phyloP scores from a whole-genome alignment of 2,329 filamentous ascomycete genomes.

The Xylariomycetidae sp. region DNA sequence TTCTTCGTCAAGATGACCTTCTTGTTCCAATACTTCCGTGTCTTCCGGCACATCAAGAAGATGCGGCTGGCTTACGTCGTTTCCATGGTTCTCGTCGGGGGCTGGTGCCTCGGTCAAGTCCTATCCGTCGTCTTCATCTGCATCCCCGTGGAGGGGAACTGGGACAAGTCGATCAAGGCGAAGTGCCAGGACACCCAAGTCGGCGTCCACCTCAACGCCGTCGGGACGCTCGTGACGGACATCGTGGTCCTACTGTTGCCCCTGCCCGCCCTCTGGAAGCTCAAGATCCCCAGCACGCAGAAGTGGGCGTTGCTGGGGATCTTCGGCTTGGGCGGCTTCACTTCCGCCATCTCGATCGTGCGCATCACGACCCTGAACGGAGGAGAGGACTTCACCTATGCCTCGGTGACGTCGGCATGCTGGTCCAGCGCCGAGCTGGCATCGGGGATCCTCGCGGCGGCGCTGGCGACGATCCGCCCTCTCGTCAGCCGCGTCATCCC shows the following conservation, averaged over 20 bases:
- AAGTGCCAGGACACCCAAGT: constrained; percentile 6
- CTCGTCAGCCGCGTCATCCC: constrained; percentile 5
- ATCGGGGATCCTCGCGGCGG: constrained; percentile 8
- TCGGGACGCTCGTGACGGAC: constrained; percentile 7
- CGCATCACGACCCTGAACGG: constrained; percentile 6
- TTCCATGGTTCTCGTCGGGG: constrained; percentile 21
- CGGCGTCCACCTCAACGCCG: constrained; percentile 7
- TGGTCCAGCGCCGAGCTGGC: constrained; percentile 8
- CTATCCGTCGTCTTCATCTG: constrained; percentile 21
- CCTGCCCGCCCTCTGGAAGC: constrained; percentile 6
- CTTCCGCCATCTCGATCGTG: constrained; percentile 6
- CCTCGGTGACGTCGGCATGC: constrained; percentile 4
- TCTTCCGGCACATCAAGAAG: constrained; percentile 22
- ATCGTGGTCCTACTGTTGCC: constrained; percentile 6
- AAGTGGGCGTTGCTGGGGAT: constrained; percentile 6
- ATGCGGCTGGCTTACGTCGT: constrained; percentile 16
- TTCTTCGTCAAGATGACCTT: constrained; percentile 29
- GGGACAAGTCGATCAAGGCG: constrained; percentile 15
- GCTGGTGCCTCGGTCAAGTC: constrained; percentile 22
- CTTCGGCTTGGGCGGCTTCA: constrained; percentile 7
- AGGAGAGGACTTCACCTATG: constrained; percentile 5
- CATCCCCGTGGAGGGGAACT: constrained; percentile 21
- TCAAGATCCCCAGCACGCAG: constrained; percentile 7
- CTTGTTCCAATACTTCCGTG: constrained; percentile 31
- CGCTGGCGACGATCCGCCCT: constrained; percentile 7